Evolutionary conservation across 2,329 filamentous ascomycete genomes (phyloP).

Genomic region (Colletotrichum cuscutae): DNA sequence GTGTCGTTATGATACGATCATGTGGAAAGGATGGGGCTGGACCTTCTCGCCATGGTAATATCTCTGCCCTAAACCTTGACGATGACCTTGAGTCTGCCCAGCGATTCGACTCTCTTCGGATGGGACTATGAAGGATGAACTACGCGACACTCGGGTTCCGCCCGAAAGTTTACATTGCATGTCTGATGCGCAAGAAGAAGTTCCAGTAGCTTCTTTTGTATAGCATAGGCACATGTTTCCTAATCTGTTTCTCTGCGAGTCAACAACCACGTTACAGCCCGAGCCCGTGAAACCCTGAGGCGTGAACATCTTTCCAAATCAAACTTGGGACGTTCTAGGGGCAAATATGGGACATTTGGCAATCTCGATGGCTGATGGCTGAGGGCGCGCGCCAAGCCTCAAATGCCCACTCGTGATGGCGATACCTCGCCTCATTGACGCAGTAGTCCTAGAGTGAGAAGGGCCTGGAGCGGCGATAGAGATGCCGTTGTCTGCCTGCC

Average conservation of each 20-base stretch:
- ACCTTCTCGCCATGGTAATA: not conserved
- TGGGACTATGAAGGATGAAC: not conserved
- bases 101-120: not conserved
- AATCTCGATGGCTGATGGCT: conserved; percentile 6
- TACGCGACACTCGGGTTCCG: not conserved
- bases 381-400: conserved; percentile 10
- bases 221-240: not conserved
- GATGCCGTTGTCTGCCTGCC: conserved; percentile 10
- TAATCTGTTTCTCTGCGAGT: not conserved
- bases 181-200: not conserved
- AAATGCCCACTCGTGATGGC: not conserved
- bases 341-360: not conserved
- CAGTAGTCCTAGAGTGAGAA: not conserved
- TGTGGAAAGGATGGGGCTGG: not conserved
- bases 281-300: not conserved
- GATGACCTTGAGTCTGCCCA: conserved; percentile 7
- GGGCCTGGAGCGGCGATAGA: not conserved
- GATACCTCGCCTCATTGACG: conserved; percentile 2
- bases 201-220: not conserved
- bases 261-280: not conserved
- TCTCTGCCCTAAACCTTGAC: not conserved
- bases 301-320: not conserved
- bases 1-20: not conserved
- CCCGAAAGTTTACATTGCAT: not conserved
- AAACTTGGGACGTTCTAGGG: not conserved